These are phyloP conservation scores for Punica granatum DNA, from an alignment of 345 rosid species.

Conservation along the genomic window DNA sequence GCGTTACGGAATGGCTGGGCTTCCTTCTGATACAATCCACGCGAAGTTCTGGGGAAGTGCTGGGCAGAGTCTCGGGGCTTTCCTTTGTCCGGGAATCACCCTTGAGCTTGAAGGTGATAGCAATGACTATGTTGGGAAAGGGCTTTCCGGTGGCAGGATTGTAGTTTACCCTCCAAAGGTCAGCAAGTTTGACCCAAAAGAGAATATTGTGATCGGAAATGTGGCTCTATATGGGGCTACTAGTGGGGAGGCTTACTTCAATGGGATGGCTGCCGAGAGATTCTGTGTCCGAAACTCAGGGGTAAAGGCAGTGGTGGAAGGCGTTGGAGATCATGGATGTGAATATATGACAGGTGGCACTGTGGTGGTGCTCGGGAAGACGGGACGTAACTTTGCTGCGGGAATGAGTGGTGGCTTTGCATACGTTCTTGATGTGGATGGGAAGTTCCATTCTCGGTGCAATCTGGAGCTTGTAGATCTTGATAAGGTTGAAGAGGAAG, in stretches of 20 bases:
- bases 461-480: constrained; percentile 90
- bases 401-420: constrained; percentile 99
- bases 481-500: constrained; percentile 88
- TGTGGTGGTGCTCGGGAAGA: constrained; percentile 90
- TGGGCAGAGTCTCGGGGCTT: constrained; percentile 99
- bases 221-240: constrained; percentile 98
- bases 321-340: constrained; percentile 99
- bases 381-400: constrained; percentile 98
- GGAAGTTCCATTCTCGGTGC: constrained; percentile 74
- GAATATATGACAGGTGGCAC: constrained; percentile 99
- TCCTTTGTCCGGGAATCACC: constrained; percentile 81
- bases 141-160: constrained; percentile 94
- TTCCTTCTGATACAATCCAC: constrained; percentile 81
- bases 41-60: constrained; percentile 88
- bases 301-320: constrained; percentile 97
- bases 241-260: constrained; percentile 85
- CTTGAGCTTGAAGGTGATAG: constrained; percentile 96
- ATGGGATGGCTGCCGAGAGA: constrained; percentile 99
- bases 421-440: constrained; percentile 81
- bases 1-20: constrained; percentile 73
- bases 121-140: constrained; percentile 98
- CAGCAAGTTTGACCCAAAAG: constrained; percentile 92
- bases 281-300: constrained; percentile 99
- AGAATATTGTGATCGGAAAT: constrained; percentile 90
- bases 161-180: constrained; percentile 88